Conservation (phyloP, 2,329 filamentous ascomycete genomes). For the Colletotrichum sp. region DNA sequence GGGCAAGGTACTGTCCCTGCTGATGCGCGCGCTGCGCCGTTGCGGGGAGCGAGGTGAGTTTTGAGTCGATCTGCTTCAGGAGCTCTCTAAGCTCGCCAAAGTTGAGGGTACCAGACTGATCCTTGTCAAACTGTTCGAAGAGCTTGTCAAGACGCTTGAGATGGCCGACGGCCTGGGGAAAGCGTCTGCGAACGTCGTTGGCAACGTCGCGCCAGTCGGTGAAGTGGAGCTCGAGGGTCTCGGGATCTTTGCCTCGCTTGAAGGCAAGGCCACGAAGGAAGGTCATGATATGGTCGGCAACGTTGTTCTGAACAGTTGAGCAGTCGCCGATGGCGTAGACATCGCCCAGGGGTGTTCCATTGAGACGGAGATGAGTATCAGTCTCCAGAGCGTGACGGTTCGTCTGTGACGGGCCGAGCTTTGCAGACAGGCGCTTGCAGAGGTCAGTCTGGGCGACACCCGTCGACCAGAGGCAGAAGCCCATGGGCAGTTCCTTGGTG, state of each 20-base stretch:
- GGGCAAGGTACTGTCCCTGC: conserved; percentile 89
- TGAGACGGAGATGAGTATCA: conserved; percentile 88
- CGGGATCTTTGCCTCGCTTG: conserved; percentile 89
- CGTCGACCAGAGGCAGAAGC: conserved; percentile 97
- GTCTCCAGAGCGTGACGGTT: conserved; percentile 95
- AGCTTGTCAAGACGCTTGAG: conserved; percentile 89
- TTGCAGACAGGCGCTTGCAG: conserved; percentile 76
- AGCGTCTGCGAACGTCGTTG: conserved; percentile 81
- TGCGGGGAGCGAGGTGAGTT: conserved; percentile 91
- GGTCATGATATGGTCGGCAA: conserved; percentile 87
- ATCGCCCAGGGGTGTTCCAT: conserved; percentile 87
- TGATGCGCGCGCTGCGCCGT: conserved; percentile 97
- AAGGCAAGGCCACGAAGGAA: conserved; percentile 90
- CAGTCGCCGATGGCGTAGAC: conserved; percentile 98
- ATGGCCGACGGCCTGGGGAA: conserved; percentile 89
- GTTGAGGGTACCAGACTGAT: conserved; percentile 91
- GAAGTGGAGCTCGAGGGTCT: conserved; percentile 87
- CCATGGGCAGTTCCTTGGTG: conserved; percentile 94
- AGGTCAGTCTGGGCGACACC: conserved; percentile 89
- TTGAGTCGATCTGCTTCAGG: conserved; percentile 89
- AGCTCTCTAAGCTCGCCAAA: conserved; percentile 91
- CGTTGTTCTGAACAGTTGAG: conserved; percentile 95
- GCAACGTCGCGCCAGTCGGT: conserved; percentile 88
- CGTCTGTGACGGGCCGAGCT: conserved; percentile 77
- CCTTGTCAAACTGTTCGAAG: conserved; percentile 90